A percentile compares a stretch with the other conserved stretches of the same genome.
These are phyloP conservation scores for Cucurbitaria berberidis DNA, from an alignment of 2,329 filamentous ascomycete genomes.

Conservation along the genomic window DNA sequence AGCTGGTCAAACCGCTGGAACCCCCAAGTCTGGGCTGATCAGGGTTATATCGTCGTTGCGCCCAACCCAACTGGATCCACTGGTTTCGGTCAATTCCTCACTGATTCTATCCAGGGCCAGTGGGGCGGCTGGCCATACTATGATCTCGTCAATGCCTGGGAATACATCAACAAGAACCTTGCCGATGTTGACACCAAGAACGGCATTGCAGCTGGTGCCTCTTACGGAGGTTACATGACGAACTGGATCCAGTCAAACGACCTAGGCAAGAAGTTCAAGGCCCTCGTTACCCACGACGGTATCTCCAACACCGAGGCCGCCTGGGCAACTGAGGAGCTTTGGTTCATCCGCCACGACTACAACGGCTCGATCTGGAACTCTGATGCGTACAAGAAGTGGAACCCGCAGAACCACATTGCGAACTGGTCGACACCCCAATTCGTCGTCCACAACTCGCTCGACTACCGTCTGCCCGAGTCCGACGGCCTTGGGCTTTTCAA, in stretches of 20 bases:
- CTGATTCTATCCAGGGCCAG: constrained; percentile 75
- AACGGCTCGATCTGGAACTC: constrained; percentile 43
- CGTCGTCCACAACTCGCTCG: constrained; percentile 86
- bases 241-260: constrained; percentile 90
- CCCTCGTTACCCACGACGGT: constrained; percentile 86
- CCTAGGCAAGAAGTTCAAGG: constrained; percentile 83
- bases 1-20: constrained; percentile 86
- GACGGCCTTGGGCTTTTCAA: constrained; percentile 89
- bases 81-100: constrained; percentile 80
- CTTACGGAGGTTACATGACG: constrained; percentile 54
- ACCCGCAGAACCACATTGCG: constrained; percentile 62
- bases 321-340: constrained; percentile 58
- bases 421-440: constrained; percentile 88
- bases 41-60: constrained; percentile 81
- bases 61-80: constrained; percentile 86
- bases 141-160: constrained; percentile 80
- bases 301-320: constrained; percentile 67
- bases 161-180: constrained; percentile 71
- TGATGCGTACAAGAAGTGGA: constrained; percentile 60
- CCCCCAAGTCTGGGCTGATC: constrained; percentile 81
- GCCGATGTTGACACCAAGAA: constrained; percentile 70
- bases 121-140: constrained; percentile 90
- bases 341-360: constrained; percentile 58
- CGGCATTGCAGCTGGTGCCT: constrained; percentile 75
- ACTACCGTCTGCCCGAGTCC: constrained; percentile 84